A percentile compares a stretch with the other conserved stretches of the same genome.
These are phyloP conservation scores for Coemansia sp. DNA, from an alignment of 192 early-diverging fungal species.

Conservation along the genomic window DNA sequence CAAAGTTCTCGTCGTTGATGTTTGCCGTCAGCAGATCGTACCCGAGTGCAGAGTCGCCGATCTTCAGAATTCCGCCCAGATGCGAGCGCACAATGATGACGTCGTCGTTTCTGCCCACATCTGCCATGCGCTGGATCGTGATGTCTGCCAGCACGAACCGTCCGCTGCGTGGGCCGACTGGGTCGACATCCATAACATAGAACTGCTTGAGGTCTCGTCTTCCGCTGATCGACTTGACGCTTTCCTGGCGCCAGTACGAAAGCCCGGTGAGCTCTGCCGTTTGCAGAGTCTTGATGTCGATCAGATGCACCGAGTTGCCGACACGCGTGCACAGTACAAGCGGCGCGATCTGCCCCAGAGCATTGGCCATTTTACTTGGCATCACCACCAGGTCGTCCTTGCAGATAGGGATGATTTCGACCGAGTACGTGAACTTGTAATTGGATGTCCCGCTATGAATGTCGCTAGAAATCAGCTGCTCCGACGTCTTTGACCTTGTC, in stretches of 20 bases:
- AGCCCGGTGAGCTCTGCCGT: conserved; percentile 70
- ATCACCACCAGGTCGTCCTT: conserved; percentile 93
- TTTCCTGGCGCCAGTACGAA: conserved; percentile 82
- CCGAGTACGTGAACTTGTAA: conserved; percentile 96
- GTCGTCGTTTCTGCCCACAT: conserved; percentile 83
- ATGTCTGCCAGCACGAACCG: conserved; percentile 85
- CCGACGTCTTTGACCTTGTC: conserved; percentile 82
- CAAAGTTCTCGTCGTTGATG: conserved; percentile 88
- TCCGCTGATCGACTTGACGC: conserved; percentile 70
- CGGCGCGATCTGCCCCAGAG: conserved; percentile 81
- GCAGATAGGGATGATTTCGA: conserved; percentile 95
- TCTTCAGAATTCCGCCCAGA: conserved; percentile 84
- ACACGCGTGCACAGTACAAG: conserved; percentile 83
- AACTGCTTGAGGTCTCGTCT: conserved; percentile 86
- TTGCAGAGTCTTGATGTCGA: conserved; percentile 86
- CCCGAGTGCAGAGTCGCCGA: conserved; percentile 89
- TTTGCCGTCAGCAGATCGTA: conserved; percentile 87
- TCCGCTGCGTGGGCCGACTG: conserved; percentile 70
- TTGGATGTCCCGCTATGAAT: conserved; percentile 87
- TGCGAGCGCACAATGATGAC: conserved; percentile 88
- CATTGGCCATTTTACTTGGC: conserved; percentile 80
- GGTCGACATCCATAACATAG: conserved; percentile 92
- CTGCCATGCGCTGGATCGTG: conserved; percentile 75
- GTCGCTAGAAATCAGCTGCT: conserved; percentile 96
- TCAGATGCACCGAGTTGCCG: conserved; percentile 79